Evolutionary conservation across 2,329 filamentous ascomycete genomes (phyloP).

Genomic region (Myotisia sp.): DNA sequence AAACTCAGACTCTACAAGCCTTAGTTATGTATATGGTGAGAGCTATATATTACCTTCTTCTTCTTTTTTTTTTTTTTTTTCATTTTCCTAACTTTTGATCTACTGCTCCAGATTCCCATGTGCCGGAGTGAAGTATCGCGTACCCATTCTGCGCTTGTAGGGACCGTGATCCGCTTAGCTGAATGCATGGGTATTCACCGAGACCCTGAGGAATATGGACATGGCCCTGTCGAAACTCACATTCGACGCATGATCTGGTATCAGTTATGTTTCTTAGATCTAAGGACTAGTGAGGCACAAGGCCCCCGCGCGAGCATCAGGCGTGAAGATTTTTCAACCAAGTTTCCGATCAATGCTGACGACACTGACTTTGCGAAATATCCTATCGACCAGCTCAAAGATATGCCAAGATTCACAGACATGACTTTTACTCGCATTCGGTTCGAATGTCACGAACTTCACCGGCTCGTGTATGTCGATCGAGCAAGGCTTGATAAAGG

Average conservation of each 20-base stretch:
- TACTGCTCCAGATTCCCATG: constrained; percentile 46
- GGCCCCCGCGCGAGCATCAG: constrained; percentile 57
- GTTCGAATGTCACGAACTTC: constrained; percentile 60
- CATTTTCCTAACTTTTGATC: constrained; percentile 10
- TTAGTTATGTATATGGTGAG: constrained; percentile 62
- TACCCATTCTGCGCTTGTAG: constrained; percentile 57
- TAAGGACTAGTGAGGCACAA: constrained; percentile 59
- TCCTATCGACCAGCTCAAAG: constrained; percentile 29
- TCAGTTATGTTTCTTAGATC: constrained; percentile 62
- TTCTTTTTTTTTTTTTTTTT: neutral
- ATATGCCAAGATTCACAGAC: constrained; percentile 49
- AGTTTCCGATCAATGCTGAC: constrained; percentile 55
- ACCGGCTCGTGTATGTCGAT: constrained; percentile 56
- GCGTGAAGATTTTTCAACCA: constrained; percentile 61
- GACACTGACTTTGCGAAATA: constrained; percentile 45
- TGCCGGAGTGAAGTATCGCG: constrained; percentile 59
- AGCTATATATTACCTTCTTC: too few species aligned
- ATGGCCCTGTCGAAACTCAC: constrained; percentile 55
- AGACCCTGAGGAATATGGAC: constrained; percentile 52
- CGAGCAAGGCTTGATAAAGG: constrained; percentile 49
- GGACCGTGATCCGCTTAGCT: constrained; percentile 56
- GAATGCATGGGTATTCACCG: constrained; percentile 66
- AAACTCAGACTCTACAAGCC: constrained; percentile 60
- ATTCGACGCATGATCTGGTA: constrained; percentile 61
- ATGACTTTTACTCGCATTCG: constrained; percentile 54